phyloP scores from a whole-genome alignment of 805 yeast genomes.

The Naumovozyma baii region DNA sequence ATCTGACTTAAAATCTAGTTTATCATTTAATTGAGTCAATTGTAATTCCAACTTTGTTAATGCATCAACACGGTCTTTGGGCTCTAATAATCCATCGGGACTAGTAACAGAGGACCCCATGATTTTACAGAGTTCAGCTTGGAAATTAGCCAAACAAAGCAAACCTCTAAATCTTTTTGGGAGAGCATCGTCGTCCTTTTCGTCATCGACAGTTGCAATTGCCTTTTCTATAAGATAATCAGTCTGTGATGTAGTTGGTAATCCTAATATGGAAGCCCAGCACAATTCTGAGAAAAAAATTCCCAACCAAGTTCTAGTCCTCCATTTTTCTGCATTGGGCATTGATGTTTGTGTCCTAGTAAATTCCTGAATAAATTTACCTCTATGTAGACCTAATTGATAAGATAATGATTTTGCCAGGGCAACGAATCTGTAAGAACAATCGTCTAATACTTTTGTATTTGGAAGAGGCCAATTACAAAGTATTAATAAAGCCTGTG shows the following conservation, averaged over 20 bases:
- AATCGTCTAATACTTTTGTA: conserved; percentile 84
- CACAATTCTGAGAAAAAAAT: conserved; percentile 82
- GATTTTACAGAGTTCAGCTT: conserved; percentile 69
- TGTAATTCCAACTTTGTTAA: conserved; percentile 71
- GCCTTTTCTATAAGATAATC: conserved; percentile 79
- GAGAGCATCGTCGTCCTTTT: conserved; percentile 23
- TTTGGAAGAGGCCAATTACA: conserved; percentile 91
- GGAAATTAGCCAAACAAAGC: conserved; percentile 68
- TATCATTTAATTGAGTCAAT: conserved; percentile 58
- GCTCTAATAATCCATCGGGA: conserved; percentile 84
- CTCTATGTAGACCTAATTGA: conserved; percentile 85
- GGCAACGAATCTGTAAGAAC: conserved; percentile 81
- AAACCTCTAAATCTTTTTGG: conserved; percentile 67
- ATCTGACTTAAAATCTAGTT: conserved; percentile 54
- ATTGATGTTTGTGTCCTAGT: conserved; percentile 80
- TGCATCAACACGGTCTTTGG: conserved; percentile 71
- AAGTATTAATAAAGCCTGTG: conserved; percentile 78
- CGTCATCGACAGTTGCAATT: conserved; percentile 42
- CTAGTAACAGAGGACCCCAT: conserved; percentile 81
- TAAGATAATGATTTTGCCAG: conserved; percentile 75
- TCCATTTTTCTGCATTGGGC: conserved; percentile 89
- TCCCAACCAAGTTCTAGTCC: conserved; percentile 87
- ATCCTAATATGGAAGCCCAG: conserved; percentile 79
- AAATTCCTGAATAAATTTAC: conserved; percentile 83
- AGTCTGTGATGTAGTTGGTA: conserved; percentile 78